A percentile compares a stretch with the other conserved stretches of the same genome.
These are phyloP conservation scores for Oryza glaberrima DNA, from an alignment of 176 grass and related monocot species.

Conservation along the genomic window DNA sequence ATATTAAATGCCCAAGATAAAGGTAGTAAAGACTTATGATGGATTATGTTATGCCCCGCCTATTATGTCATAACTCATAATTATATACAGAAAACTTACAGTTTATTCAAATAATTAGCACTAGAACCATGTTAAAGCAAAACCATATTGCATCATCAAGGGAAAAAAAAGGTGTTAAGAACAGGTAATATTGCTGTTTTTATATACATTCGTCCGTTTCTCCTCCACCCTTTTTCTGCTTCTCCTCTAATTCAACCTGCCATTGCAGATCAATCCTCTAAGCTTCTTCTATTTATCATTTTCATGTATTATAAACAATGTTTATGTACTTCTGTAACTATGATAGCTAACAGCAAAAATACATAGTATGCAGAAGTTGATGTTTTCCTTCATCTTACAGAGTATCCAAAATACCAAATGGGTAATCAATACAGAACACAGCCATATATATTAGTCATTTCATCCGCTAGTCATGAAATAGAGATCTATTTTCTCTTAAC, in stretches of 20 bases:
- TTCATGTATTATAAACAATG: neutral
- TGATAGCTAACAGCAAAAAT: neutral
- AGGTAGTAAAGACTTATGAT: neutral
- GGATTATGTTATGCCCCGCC: neutral
- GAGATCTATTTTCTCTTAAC: neutral
- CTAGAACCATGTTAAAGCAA: slow-evolving; percentile 13
- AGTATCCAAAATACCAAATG: neutral
- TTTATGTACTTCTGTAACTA: neutral
- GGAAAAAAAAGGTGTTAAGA: neutral
- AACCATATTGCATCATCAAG: neutral
- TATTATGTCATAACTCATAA: slow-evolving; percentile 3
- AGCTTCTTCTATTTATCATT: neutral
- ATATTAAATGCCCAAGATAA: slow-evolving; percentile 18
- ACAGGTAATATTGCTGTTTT: neutral
- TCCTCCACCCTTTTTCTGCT: neutral
- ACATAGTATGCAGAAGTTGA: neutral
- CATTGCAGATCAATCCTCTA: neutral
- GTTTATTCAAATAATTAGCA: slow-evolving; percentile 7
- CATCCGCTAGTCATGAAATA: neutral
- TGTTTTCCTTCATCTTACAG: neutral
- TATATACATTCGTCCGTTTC: neutral
- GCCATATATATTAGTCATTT: neutral
- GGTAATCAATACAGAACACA: neutral
- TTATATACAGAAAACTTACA: slow-evolving; percentile 4
- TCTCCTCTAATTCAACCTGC: neutral